Base-by-base conservation (phyloP, 2,329 filamentous ascomycete genomes). In the Colletotrichum tropicicola region DNA sequence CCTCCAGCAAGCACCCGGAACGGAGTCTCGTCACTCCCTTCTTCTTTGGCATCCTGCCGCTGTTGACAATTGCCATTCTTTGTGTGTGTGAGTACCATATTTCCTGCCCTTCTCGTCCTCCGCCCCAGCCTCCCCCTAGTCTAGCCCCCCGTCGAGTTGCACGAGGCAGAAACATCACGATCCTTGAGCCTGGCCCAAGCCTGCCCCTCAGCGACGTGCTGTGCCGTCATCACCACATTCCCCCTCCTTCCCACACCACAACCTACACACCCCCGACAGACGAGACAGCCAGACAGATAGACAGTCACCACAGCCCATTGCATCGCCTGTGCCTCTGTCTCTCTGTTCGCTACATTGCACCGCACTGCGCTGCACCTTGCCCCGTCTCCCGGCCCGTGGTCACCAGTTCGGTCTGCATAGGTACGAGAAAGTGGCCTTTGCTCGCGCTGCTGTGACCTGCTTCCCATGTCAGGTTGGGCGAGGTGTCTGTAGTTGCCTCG, bases 141-240 rank as follows among this genome's bases (percentile, higher is more conserved):
- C 45, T 53, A 45, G 45, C 15, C 15, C 17, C 45, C 39, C 30
- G 35, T 35, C 32, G 59, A 47, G 43, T 55, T 13, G 49, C 49
- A 61, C 44, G 49, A 48, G 61, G 49, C 44, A 61, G 35, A 57
- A 65, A 61, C 61, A 65, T 51, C 49, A 65, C 44, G 35, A 56
- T 65, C 57, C 61, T 55, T 49, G 43, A 65, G 61, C 61, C 41
- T 30, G 61, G 48, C 52, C 58, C 54, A 48, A 44, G 43, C 61
- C 49, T 65, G 61, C 57, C 61, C 61, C 61, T 65, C 61, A 65
- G 59, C 63, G 39, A 64, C 53, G 63, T 66, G 51, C 59, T 64
- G 63, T 66, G 59, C 63, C 63, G 63, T 66, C 63, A 66, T 66
- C 63, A 64, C 45, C 63, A 64, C 63, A 58, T 58, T 53, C 52